phyloP scores from a whole-genome alignment of 352 stramenopile genomes.

The Phytophthora podocarpi region DNA sequence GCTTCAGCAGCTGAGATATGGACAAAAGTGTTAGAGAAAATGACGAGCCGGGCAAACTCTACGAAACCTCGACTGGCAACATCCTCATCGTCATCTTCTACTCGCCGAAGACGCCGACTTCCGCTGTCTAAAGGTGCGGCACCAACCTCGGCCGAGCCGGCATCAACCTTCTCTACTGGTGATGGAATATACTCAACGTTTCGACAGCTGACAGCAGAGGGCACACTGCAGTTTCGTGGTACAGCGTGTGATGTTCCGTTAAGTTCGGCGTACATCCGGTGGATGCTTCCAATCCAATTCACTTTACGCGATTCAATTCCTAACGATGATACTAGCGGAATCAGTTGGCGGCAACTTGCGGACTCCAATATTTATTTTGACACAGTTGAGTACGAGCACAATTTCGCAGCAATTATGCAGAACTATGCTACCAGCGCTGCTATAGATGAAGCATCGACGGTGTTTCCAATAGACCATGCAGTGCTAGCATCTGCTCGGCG shows the following conservation, averaged over 20 bases:
- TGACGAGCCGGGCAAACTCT: neutral
- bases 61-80: conserved; percentile 10
- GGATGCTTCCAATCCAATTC: conserved; percentile 22
- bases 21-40: conserved; percentile 15
- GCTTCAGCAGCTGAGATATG: conserved; percentile 26
- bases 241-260: conserved; percentile 43
- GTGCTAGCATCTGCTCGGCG: conserved; percentile 21
- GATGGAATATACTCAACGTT: conserved; percentile 21
- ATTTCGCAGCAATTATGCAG: conserved; percentile 33
- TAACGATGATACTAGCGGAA: neutral
- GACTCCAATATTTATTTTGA: conserved; percentile 50
- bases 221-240: conserved; percentile 37
- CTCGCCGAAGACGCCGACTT: conserved; percentile 29
- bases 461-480: conserved; percentile 8
- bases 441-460: conserved; percentile 1
- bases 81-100: conserved; percentile 15
- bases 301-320: neutral
- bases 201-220: conserved; percentile 19
- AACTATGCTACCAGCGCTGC: conserved; percentile 27
- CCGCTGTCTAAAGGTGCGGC: conserved; percentile 2
- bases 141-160: neutral
- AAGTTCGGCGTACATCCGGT: conserved; percentile 41
- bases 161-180: conserved; percentile 2
- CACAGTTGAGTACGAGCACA: conserved; percentile 39
- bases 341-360: neutral